phyloP scores from a whole-genome alignment of 192 early-diverging fungal species.

The Backusella luteola region DNA sequence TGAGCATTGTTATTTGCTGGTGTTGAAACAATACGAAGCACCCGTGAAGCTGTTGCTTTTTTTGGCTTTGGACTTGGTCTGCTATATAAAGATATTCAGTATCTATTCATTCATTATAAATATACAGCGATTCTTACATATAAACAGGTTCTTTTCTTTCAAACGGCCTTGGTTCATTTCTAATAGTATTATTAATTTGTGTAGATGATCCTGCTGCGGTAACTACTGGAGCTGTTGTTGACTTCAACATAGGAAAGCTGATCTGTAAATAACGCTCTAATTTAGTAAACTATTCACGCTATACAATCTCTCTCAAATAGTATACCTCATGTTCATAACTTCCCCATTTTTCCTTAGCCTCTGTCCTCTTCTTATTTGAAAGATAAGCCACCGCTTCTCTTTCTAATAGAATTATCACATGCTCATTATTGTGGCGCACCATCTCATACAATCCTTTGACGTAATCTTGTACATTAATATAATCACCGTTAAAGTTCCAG shows the following conservation, averaged over 20 bases:
- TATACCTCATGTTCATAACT: not conserved
- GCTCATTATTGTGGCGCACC: not conserved
- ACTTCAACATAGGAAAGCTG: not conserved
- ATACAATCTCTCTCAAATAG: not conserved
- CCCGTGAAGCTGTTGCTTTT: not conserved
- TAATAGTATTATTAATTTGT: not conserved
- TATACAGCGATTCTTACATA: not conserved
- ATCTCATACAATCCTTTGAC: not conserved
- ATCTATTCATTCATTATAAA: not conserved
- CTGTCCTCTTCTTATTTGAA: not conserved
- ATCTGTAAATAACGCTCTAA: not conserved
- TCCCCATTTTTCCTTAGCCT: not conserved
- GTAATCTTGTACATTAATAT: not conserved
- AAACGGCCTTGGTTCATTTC: not conserved
- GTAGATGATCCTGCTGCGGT: not conserved
- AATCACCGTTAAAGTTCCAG: not conserved
- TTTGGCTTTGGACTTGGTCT: not conserved
- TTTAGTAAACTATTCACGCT: not conserved
- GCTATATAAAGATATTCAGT: not conserved
- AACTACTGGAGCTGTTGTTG: not conserved
- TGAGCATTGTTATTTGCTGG: not conserved
- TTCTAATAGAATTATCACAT: not conserved
- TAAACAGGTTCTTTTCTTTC: not conserved
- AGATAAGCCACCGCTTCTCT: not conserved
- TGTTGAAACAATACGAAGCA: not conserved